Evolutionary conservation across 73 alveolate species (phyloP).

Genomic region (Tetrahymena elliotti): DNA sequence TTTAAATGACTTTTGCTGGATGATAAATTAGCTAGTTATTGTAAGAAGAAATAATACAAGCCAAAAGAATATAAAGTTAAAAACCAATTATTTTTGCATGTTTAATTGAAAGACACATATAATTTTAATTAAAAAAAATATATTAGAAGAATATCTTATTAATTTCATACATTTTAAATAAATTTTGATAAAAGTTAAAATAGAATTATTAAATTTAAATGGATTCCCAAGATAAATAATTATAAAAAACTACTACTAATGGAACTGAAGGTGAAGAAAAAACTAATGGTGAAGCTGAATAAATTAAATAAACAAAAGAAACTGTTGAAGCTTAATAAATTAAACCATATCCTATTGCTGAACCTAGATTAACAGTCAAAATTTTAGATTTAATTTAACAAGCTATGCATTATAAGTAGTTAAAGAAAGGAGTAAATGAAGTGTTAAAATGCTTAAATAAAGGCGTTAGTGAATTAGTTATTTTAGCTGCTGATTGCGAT

Average conservation of each 20-base stretch:
- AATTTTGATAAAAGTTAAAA: background rate
- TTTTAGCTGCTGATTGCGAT: constrained; percentile 99
- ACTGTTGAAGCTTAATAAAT: constrained; percentile 27
- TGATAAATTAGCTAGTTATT: background rate
- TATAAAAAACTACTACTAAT: background rate
- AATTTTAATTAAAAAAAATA: background rate
- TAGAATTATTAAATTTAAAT: background rate
- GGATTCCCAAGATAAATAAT: background rate
- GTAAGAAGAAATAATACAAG: background rate
- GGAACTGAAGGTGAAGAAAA: background rate
- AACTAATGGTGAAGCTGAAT: background rate
- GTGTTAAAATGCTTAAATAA: constrained; percentile 70
- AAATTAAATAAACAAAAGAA: background rate
- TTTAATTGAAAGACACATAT: background rate
- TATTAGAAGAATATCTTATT: background rate
- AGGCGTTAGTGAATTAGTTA: constrained; percentile 96
- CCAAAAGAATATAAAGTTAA: background rate
- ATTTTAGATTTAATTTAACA: constrained; percentile 27
- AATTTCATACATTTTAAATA: background rate
- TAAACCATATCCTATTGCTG: constrained; percentile 42
- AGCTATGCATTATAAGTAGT: constrained; percentile 28
- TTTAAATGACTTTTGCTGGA: background rate
- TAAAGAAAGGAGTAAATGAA: constrained; percentile 44
- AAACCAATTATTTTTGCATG: background rate
- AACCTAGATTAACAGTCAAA: constrained; percentile 18